Base-by-base conservation (phyloP, 1,284 basidiomycete species). In the Phlebopus sp. region DNA sequence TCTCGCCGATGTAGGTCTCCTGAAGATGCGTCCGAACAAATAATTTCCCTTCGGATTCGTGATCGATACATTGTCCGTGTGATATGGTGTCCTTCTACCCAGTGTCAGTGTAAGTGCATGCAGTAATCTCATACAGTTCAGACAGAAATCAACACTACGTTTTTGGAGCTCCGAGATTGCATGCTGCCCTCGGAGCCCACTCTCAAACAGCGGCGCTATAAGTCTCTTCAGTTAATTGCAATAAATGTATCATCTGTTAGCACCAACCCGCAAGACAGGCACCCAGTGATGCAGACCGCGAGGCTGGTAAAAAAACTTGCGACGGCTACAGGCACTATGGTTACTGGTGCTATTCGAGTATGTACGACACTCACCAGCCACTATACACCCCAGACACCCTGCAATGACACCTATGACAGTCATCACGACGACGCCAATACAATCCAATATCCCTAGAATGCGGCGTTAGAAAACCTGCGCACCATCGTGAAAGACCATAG, bases 311-410 rank as follows among this genome's bases (percentile, higher is more conserved):
- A 47, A 46, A 56, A 69, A 17, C 66, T 66, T 4, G 65, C 61
- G 31, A 76, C 69, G 1, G 61, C 70, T 69, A 41, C 21, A 32
- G 6, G n/a, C 18, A 13, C 51, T 37, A 40, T 9, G n/a, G 13
- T 35, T 46, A 8, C 9, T 41, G 38, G n/a, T 15, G 14, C 29
- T n/a, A 6, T 29, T 37, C 6, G 27, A 31, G n/a, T 5, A 5
- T 44, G 17, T 7, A 25, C 29, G 38, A 7, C 14, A 54, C 70
- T 43, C 42, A 75, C 76, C 65, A 38, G 59, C 67, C 31, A 76
- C 63, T 17, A 76, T 70, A 44, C 73, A 76, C 56, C 74, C 73
- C 27, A 77, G 39, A 38, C 70, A 72, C 5, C 68, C 70, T n/a
- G 68, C 70, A 36, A 77, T 68, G n/a, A 58, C 42, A 11, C 52